Evolutionary conservation across 352 stramenopile genomes (phyloP), one percentile per base, ranked within the genome.

Genomic region (Phytophthora hibernalis): DNA sequence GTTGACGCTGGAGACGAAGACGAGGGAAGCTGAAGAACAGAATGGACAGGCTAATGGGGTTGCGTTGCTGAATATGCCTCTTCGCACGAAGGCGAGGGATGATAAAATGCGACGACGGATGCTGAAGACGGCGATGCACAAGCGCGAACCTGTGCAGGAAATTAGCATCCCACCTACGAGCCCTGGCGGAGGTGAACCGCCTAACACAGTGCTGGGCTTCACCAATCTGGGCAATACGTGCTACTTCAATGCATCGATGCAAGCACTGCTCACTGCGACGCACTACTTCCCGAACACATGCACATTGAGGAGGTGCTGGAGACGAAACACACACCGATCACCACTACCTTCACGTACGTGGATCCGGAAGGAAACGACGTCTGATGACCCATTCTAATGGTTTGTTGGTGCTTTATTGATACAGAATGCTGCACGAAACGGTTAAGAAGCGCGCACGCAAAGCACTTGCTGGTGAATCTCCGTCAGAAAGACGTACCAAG

Each of bases 191-290:
- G 22, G 45, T 7, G 59, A 70, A 38, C 37, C 70, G 12, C 73
- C 73, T 13, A 79, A 57, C 24, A 85, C 65, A 2, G 80, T 91
- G 31, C 52, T 90, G 18, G 85, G 85, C 0, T 87, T 93, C 58
- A 90, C 79, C 42, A 98, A 98, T 63, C 48, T 98, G n/a, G 93
- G 93, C 53, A 98, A 98, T 66, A 98, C 93, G 47, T 98, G 93
- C 79, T 98, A 97, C 68, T 96, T 98, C 64, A 97, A 97, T 56
- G 84, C 92, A 1, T 81, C 83, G 10, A 82, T 96, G 38, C 92
- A 98, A 68, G 94, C 89, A 54, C 76, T 99, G 22, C 84, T 90
- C 6, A 95, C 98, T 40, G 98, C 92, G 2, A 78, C 87, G 45
- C 85, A 91, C 56, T 90, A 79, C 54, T 90, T 48, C 82, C 82